Base-by-base conservation (phyloP, 805 yeast species). In the Jamesozyma jinghongensis region DNA sequence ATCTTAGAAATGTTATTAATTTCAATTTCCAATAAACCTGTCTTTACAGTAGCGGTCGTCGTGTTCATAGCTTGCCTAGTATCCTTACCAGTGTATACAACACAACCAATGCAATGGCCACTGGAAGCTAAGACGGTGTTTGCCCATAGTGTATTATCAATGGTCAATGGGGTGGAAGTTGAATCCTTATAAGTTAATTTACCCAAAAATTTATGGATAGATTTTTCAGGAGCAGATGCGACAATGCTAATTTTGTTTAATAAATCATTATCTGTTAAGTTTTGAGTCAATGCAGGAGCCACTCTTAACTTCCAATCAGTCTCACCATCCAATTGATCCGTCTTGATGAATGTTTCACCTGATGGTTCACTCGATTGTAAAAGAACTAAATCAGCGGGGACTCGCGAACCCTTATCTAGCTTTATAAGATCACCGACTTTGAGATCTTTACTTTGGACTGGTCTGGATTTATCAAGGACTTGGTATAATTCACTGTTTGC, bases 261-360 rank as follows among this genome's bases (percentile, higher is more conserved):
- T 38, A 83, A 56, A 36, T 74, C 75, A 37, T 68, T 66, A n/a
- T 72, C 63, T 11, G 74, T 61, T 33, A 75, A 50, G 28, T 61
- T 61, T 57, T 90, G 97, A 1, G 96, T 85, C 22, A 78, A 54
- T 11, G 79, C 71, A 36, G 80, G 73, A 0, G 96, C 92, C 30
- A 85, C 65, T 52, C 98, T 70, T 41, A 92, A 68, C 60, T 92
- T 92, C 99, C 99, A 92, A 65, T 92, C 99, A 5, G 99, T 92
- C 62, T 92, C 99, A 57, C 99, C 99, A 62, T 92, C 99, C 38
- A 92, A 69, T 64, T 92, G 99, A 66, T 92, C 99, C 0, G 99
- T 92, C 53, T 94, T 84, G 48, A 92, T 85, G 54, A 94, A 92
- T 2, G 88, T 74, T 56, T 92, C 99, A 6, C 96, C 97, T 3